A percentile compares a stretch with the other conserved stretches of the same genome.
These are phyloP conservation scores for Thuja plicata DNA, from an alignment of 83 land plant species.

Conservation along the genomic window DNA sequence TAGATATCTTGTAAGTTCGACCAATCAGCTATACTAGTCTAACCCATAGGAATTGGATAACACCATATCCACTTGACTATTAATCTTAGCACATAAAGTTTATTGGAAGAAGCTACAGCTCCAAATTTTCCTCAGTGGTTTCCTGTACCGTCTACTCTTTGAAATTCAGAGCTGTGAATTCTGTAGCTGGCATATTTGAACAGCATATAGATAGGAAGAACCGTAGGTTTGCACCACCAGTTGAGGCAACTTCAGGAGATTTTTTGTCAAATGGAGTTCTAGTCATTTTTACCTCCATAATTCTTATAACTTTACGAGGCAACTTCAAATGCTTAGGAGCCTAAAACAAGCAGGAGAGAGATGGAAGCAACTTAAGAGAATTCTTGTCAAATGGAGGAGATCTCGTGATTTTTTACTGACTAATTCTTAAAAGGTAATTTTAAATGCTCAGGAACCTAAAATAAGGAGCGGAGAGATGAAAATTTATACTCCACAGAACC, in stretches of 20 bases:
- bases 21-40: neutral
- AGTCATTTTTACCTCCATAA: neutral
- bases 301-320: neutral
- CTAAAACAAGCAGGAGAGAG: neutral
- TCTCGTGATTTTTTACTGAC: no score
- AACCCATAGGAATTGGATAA: neutral
- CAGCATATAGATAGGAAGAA: neutral
- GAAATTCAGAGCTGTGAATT: neutral
- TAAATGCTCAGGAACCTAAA: neutral
- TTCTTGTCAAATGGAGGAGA: neutral
- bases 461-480: neutral
- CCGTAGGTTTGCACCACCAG: neutral
- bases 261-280: neutral
- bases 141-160: neutral
- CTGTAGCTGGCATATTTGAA: neutral
- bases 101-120: neutral
- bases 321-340: neutral
- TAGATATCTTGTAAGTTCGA: neutral
- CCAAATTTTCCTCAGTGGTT: neutral
- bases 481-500: neutral
- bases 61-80: neutral
- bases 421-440: neutral
- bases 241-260: neutral
- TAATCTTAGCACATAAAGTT: neutral
- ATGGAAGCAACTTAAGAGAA: neutral